Base-by-base conservation (phyloP, 2,329 filamentous ascomycete genomes). In the Colletotrichum orchidophilum region DNA sequence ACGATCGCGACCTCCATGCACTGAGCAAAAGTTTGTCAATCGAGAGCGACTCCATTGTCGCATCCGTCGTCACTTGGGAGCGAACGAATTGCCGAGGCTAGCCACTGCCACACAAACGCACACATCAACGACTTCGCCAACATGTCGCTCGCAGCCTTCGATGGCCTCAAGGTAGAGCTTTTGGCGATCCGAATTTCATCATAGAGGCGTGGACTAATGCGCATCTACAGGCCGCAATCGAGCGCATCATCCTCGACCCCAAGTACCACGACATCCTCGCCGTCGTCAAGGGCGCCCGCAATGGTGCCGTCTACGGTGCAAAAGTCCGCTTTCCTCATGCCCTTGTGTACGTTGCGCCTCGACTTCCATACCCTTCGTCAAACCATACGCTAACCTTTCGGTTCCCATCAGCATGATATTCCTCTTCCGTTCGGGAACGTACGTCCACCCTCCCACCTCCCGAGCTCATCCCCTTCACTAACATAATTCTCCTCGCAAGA, bases 241-340 rank as follows among this genome's bases (percentile, higher is more conserved):
- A 97, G 84, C 88, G 88, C 75, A 87, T 97, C 67, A 86, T 95
- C 75, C 89, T 96, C 73, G 91, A 98, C 80, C 95, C 95, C 6
- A 88, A 90, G 75, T 94, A 97, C 83, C 94, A 96, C 77, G 94
- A 96, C 77, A 81, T 95, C 66, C 89, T 99, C 73, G 90, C 94
- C 68, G 87, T 99, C 75, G 81, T 97, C 81, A 99, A 99, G 88
- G 94, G 91, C 77, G 93, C 96, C 75, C 94, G 96, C 83, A 99
- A 98, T 90, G 96, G 96, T 81, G 92, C 95, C 75, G 94, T 99
- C 74, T 99, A 99, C 84, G 96, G 96, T 72, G 91, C 94, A 77
- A 98, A 98, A 89, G 94, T 99, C 82, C 95, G 96, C 74, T 98
- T 99, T 85, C 96, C 96, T 74, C 96, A 99, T 85, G 96, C 96